Evolutionary conservation across 2,329 filamentous ascomycete species (phyloP), one percentile per base, ranked within the genome.

Genomic region (Ambrosiella beaveri): DNA sequence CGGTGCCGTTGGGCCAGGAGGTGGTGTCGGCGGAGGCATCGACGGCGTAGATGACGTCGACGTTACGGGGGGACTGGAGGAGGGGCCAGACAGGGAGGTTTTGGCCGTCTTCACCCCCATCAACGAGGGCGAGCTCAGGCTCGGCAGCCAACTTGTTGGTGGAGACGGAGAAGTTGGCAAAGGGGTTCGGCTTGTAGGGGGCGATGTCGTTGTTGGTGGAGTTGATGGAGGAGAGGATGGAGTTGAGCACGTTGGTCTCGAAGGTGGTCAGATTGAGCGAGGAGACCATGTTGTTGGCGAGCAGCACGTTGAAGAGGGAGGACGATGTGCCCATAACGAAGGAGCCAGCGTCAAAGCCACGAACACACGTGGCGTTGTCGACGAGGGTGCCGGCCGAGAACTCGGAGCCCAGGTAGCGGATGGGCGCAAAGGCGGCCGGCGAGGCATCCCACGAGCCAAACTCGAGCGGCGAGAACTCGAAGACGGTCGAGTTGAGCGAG

Each of bases 241-340:
- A 68, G 7, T 74, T 69, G 52, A 74, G 67, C 36, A 73, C 68
- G 37, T 67, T 67, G n/a, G 67, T 64, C 36, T 70, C 68, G 57
- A 77, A 63, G 13, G 59, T 61, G 41, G 61, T 62, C 36, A 65
- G 66, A 44, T 56, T 57, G 8, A 58, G 51, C 3, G 56, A 44
- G 27, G 56, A 56, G 3, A 54, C 35, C 12, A 35, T 27, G 56
- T 61, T 72, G 64, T 62, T 66, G 17, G 66, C 53, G 81, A 94
- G 75, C 76, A 94, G 75, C 58, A 82, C 74, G 71, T 94, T 94
- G 74, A 94, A 94, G 3, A 94, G 74, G 7, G 84, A 83, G 13
- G 84, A 88, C 9, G 84, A 88, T 0, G 88, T 93, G 60, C 87
- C 87, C 80, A 91, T 87, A 38, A 93, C 74, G 64, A 81, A 94